These are phyloP conservation scores for Hericium erinaceus DNA, from an alignment of 768 basidiomycete genomes.

Conservation along the genomic window DNA sequence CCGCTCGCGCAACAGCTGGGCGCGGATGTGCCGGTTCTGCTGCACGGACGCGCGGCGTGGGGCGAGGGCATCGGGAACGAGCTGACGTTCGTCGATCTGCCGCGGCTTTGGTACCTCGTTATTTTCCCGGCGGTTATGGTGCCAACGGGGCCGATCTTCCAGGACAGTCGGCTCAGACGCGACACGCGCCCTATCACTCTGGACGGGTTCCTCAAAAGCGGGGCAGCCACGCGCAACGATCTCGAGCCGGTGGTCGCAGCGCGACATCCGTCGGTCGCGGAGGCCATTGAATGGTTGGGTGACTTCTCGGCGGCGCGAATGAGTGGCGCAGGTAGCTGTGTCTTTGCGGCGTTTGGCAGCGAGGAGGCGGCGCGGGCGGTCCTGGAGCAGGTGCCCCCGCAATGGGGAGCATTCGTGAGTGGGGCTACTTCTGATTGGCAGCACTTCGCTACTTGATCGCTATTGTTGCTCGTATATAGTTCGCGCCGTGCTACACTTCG, in stretches of 20 bases:
- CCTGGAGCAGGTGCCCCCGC: not conserved
- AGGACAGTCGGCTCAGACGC: not conserved
- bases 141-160: constrained; percentile 1
- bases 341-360: not conserved
- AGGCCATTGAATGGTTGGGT: not conserved
- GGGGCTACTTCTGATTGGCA: not conserved
- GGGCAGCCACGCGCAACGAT: not conserved
- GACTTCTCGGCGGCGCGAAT: not conserved
- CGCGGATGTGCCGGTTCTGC: not conserved
- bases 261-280: not conserved
- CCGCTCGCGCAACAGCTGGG: not conserved
- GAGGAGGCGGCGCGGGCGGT: not conserved
- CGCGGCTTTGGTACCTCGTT: not conserved
- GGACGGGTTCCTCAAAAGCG: not conserved
- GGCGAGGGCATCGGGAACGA: not conserved
- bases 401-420: constrained; percentile 2
- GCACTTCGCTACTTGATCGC: not conserved
- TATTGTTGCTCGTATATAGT: too few relatives aligned
- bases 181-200: not conserved
- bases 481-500: too few relatives aligned
- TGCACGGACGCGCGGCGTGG: not conserved
- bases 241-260: constrained; percentile 1
- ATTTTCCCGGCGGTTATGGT: not conserved
- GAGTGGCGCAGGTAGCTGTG: constrained; percentile 5
- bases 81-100: not conserved